Base-by-base conservation (phyloP, 108 stramenopile species). In the Pelagomonas calceolata region DNA sequence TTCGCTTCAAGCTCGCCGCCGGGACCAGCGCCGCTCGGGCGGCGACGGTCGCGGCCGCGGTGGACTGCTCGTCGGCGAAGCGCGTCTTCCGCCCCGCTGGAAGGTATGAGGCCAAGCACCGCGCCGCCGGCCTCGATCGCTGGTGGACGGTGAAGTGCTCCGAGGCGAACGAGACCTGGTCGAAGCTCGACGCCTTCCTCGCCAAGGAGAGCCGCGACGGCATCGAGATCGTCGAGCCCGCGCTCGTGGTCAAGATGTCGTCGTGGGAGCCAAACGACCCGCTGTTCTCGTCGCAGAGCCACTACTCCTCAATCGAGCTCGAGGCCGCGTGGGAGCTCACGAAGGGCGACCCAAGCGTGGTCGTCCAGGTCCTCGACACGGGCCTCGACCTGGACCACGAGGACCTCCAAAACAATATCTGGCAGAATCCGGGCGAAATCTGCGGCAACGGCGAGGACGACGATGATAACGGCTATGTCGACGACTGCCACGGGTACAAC, bases 401-500 rank as follows among this genome's bases (percentile, higher is more conserved):
- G 21, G 51, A 60, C 21, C 26, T 60, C 51, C 14, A 26, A 3
- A 26, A 60, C 21, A 60, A 60, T 26, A 26, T 60, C 21, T 60
- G 51, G 51, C 1, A 26, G 21, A 60, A 60, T 12, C 21, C 51
- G 7, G 51, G 51, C 51, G 51, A 60, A 26, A 60, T 26, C 21
- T 60, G 51, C 51, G 51, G 51, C 51, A 26, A 60, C 51, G 51
- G 51, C 51, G 26, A 26, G 21, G 51, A 60, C 51, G 26, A 60
- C 51, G 51, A 60, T 26, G 10, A 26, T 3, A 60, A 60, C 51
- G 51, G 51, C 51, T 60, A 26, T 26, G 51, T 60, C 51, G 51
- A 60, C 51, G 51, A 60, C 51, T 60, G 51, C 51, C 26, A 60
- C 51, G 51, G 51, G 21, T 60, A 60, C 51, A 60, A 60, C 51